Percentiles rank a stretch among this genome's conserved stretches.
These are phyloP conservation scores for Allomyces javanicus DNA, from an alignment of 192 early-diverging fungal genomes.

Conservation along the genomic window DNA sequence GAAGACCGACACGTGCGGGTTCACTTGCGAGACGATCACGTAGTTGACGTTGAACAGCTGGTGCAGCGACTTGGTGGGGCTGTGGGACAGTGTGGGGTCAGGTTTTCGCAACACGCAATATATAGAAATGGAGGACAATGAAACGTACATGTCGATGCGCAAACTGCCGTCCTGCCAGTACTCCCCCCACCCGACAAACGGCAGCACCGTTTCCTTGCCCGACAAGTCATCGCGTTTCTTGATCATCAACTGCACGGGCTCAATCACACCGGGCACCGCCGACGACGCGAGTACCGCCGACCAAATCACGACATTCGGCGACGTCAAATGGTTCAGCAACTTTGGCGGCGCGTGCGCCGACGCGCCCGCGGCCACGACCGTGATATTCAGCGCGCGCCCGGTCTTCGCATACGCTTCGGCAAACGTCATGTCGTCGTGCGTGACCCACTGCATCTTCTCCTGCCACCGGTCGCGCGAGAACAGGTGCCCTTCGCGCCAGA, in stretches of 20 bases:
- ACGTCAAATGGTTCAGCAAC: conserved; percentile 71
- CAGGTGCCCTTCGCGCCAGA: conserved; percentile 21
- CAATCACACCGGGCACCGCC: conserved; percentile 65
- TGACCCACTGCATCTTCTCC: conserved; percentile 40
- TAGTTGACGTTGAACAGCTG: conserved; percentile 68
- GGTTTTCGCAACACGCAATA: no score
- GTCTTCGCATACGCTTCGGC: conserved; percentile 74
- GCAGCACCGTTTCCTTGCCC: conserved; percentile 28
- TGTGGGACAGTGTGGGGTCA: conserved; percentile 9
- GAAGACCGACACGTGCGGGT: conserved; percentile 74
- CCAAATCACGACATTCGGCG: conserved; percentile 68
- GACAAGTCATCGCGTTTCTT: conserved; percentile 32
- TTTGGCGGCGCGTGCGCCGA: conserved; percentile 43
- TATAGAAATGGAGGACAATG: background rate
- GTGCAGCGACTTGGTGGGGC: conserved; percentile 51
- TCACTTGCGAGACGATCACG: conserved; percentile 68
- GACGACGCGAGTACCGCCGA: conserved; percentile 73
- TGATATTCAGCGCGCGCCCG: conserved; percentile 68
- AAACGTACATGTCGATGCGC: conserved; percentile 36
- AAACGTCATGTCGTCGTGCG: conserved; percentile 66
- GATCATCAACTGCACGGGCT: conserved; percentile 59
- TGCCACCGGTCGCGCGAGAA: conserved; percentile 47
- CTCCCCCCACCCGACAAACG: conserved; percentile 47
- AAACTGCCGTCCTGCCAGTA: conserved; percentile 79
- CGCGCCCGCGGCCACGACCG: conserved; percentile 51